A percentile compares a stretch with the other conserved stretches of the same genome.
These are phyloP conservation scores for Colletotrichum noveboracense DNA, from an alignment of 2,329 filamentous ascomycete species.

Conservation along the genomic window DNA sequence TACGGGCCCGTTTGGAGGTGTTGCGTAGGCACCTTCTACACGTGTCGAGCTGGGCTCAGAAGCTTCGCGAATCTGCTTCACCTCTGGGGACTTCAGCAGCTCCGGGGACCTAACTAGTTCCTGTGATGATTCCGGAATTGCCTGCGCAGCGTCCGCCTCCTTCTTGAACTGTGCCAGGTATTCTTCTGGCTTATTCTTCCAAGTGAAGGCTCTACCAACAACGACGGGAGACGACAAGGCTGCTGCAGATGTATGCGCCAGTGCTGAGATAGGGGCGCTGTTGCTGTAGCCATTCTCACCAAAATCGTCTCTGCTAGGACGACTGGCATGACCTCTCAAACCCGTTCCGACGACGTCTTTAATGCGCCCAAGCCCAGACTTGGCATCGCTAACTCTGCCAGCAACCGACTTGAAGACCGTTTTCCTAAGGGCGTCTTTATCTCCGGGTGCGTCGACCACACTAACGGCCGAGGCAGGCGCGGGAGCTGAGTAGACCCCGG, in stretches of 20 bases:
- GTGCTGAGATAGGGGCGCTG: slow-evolving; percentile 36
- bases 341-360: slow-evolving; percentile 79
- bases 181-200: slow-evolving; percentile 69
- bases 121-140: not conserved
- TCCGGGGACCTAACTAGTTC: not conserved
- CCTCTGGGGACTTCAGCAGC: not conserved
- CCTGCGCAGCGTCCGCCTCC: slow-evolving; percentile 13
- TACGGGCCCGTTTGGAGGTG: not conserved
- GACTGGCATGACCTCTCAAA: slow-evolving; percentile 56
- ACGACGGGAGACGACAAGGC: slow-evolving; percentile 38
- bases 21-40: slow-evolving; percentile 1
- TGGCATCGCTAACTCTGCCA: slow-evolving; percentile 79
- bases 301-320: slow-evolving; percentile 64
- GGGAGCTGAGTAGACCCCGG: slow-evolving; percentile 46
- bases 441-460: slow-evolving; percentile 51
- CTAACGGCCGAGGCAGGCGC: slow-evolving; percentile 52
- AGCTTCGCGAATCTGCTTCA: not conserved
- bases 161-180: slow-evolving; percentile 42
- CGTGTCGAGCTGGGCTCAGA: slow-evolving; percentile 3
- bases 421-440: slow-evolving; percentile 65
- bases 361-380: slow-evolving; percentile 82
- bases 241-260: slow-evolving; percentile 39
- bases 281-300: slow-evolving; percentile 38
- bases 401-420: slow-evolving; percentile 81
- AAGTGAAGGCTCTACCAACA: slow-evolving; percentile 60